Base-by-base conservation (phyloP, 208 protist species). In the Acanthamoeba culbertsoni region DNA sequence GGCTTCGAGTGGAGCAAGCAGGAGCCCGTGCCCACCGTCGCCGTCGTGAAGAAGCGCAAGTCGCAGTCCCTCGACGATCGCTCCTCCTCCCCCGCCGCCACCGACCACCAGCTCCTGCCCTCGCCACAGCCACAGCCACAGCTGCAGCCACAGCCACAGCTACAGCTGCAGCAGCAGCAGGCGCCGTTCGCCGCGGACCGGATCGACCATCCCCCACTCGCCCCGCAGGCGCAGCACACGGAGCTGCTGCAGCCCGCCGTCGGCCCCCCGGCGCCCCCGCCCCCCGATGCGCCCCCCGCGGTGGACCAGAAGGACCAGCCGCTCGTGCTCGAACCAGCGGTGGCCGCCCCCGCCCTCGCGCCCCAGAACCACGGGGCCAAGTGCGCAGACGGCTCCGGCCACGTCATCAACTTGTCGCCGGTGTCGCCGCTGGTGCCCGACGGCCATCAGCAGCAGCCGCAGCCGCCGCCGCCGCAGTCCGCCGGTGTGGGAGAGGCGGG, bases 1-100 rank as follows among this genome's bases (percentile, higher is more conserved):
- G 82, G 82, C 51, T 89, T 89, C 42, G 82, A 89, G 82, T 89
- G 82, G 82, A 89, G 82, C 82, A 89, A 89, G 57, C 82, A 89
- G 57, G 82, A 89, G 7, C 82, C 82, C 10, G 8, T 40, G 23
- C 8, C 12, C 37, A 20, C 37, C 37, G 42, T 28, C 20, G 82
- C 65, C 43, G 26, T 89, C 48, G 82, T 68, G 5, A 89, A 89
- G 82, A 89, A 89, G 57, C 82, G 82, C 33, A 89, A 89, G 53
- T 62, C 45, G 45, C 8, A 31, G 23, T n/a, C 77, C 77, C 33
- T 53, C 77, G 37, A 23, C 33, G 23, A 37, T 16, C 63, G 3
- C 23, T 20, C 33, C 26, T 5, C 63, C 8, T 75, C 55, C 55
- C 20, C 55, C 7, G 55, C 55, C 55, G 55, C 12, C 55, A 62